A percentile compares a stretch with the other conserved stretches of the same genome.
phyloP scores from a whole-genome alignment of 2,329 filamentous ascomycete species.

The Neopestalotiopsis sp. region DNA sequence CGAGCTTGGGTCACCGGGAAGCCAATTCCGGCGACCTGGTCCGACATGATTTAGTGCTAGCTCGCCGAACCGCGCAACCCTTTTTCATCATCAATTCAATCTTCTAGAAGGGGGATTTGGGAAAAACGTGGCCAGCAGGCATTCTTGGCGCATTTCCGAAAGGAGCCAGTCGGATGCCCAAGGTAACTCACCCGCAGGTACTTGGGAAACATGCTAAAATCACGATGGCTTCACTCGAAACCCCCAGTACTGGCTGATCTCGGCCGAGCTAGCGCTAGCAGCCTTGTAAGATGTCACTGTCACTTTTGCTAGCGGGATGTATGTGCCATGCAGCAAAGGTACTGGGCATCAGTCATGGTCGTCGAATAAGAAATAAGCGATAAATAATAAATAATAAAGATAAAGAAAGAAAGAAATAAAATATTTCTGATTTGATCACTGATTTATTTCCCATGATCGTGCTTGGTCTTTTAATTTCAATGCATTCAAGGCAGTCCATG shows the following conservation, averaged over 20 bases:
- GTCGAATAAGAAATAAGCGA: neutral
- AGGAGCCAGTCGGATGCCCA: neutral
- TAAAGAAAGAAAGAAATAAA: too few species aligned
- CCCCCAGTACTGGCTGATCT: neutral
- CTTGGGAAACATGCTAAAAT: too few species aligned
- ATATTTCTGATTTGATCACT: too few species aligned
- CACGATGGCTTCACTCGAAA: slow-evolving; percentile 13
- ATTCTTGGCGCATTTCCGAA: neutral
- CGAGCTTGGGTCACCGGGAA: neutral
- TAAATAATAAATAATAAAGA: neutral
- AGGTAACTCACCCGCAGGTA: too few species aligned
- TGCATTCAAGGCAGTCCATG: neutral
- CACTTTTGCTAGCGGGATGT: neutral
- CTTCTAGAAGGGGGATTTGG: neutral
- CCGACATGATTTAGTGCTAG: neutral
- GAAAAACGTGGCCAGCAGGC: slow-evolving; percentile 5
- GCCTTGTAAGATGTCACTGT: neutral
- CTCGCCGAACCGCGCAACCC: neutral
- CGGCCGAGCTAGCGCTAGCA: neutral
- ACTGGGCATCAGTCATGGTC: neutral
- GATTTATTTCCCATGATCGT: too few species aligned
- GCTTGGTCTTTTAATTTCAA: too few species aligned
- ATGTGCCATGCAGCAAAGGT: neutral
- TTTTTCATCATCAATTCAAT: too few species aligned
- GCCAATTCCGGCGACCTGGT: slow-evolving; percentile 9